Evolutionary conservation across 768 basidiomycete species (phyloP), one percentile per base, ranked within the genome.

Genomic region (Amanita exitialis): DNA sequence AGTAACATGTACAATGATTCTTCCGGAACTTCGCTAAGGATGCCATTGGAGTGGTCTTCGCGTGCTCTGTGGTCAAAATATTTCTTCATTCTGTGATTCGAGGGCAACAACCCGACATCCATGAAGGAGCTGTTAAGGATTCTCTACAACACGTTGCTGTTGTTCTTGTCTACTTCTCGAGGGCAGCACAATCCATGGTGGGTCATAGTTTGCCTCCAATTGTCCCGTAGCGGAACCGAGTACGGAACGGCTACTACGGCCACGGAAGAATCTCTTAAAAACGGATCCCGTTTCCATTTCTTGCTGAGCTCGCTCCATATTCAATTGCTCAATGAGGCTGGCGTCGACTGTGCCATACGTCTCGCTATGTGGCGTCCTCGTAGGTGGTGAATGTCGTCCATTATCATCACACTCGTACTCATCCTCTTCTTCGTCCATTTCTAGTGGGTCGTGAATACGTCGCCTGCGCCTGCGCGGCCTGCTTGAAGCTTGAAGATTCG

Each of bases 1-100:
- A 91, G 70, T 21, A 90, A 74, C 89, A 91, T 90, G 62, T 83
- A 88, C 47, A 90, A 69, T 20, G 79, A 78, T 12, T 90, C 86
- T 4, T 75, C 65, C 0, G 83, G 83, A 34, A 90, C 72, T 30
- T 78, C 69, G 30, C 76, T 72, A 51, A 88, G 78, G 54, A 85
- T 69, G 25, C 59, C 49, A 28, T 47, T 50, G 44, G 56, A 58
- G 51, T 64, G 62, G 41, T 59, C 57, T 38, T 63, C 56, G 58
- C 66, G 66, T 52, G 62, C 61, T 52, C 64, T 69, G 6, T 47
- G 62, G 58, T 34, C 53, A 44, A 49, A 56, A 44, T 20, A 57
- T 42, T 47, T 58, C 65, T 55, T 62, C 67, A 63, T 57, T 52
- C 65, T 68, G 27, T 66, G 68, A 12, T 64, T 72, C 1, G 82